Evolutionary conservation across 441 rosid species (phyloP), one percentile per base, ranked within the genome.

Genomic region (Gossypium trilobum): DNA sequence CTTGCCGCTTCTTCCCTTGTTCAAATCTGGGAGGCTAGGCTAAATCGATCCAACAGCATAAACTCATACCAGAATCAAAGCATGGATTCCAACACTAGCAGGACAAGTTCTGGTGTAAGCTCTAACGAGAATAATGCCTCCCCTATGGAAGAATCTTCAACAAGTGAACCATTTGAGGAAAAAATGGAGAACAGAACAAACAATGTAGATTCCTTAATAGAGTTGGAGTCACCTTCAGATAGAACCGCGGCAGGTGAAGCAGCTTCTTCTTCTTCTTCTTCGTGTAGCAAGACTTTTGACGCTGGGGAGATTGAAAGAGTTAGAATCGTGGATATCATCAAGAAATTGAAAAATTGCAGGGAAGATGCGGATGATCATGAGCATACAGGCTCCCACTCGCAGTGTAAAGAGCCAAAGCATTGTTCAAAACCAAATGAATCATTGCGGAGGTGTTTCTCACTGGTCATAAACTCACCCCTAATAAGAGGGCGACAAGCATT

Each of bases 21-120:
- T 55, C 97, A 90, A 76, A 90, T 92, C 68, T 94, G 99, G 99
- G 99, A 94, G 75, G 92, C 95, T 5, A 87, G 97, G 79, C 79
- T 91, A n/a, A 80, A 82, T 50, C 78, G 70, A 50, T 84, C 84
- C 39, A 64, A 75, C 69, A 81, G 81, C 77, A 54, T 72, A 48
- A 80, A 76, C 22, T 50, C 58, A 1, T 77, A 31, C 39, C 77
- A 77, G 0, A 79, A 50, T 72, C 67, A 8, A 61, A 61, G 63
- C 2, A 61, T 7, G 46, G 66, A 6, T 60, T 2, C 39, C 14
- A 23, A 31, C 60, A 39, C 75, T 10, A 78, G 82, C 79, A 82
- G 85, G 79, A 81, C 80, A 20, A 83, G 81, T 67, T 79, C 85
- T 3, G 85, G 63, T 48, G 71, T 78, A 13, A 76, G 63, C 79